A percentile compares a stretch with the other conserved stretches of the same genome.
These are phyloP conservation scores for Fragaria ananassa DNA, from an alignment of 306 rosid genomes.

Conservation along the genomic window DNA sequence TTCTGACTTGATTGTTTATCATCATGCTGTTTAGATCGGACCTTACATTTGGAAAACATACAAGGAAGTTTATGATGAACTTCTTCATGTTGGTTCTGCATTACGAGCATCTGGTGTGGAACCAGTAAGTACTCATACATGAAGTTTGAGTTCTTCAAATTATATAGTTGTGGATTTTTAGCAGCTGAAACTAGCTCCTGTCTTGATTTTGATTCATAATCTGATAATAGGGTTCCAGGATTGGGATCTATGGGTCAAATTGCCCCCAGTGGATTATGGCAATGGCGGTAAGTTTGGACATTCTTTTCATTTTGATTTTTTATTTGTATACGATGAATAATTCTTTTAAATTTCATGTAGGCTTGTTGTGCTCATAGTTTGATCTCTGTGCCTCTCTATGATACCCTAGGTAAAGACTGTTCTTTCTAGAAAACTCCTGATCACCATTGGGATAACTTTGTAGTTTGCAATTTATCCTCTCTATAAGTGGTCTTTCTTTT, in stretches of 20 bases:
- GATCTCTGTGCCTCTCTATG: slow-evolving; percentile 87
- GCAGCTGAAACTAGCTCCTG: not conserved
- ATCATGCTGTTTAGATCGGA: slow-evolving; percentile 49
- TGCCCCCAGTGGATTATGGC: slow-evolving; percentile 85
- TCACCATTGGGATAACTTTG: not conserved
- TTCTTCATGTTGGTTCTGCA: slow-evolving; percentile 62
- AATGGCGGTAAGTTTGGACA: slow-evolving; percentile 61
- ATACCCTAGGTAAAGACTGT: slow-evolving; percentile 68
- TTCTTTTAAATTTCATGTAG: slow-evolving; percentile 35
- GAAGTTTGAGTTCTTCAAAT: not conserved
- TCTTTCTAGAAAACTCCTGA: not conserved
- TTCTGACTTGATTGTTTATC: slow-evolving; percentile 12
- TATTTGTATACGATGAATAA: slow-evolving; percentile 7
- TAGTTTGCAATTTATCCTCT: not conserved
- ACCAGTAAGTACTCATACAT: slow-evolving; percentile 45
- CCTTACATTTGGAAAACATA: slow-evolving; percentile 80
- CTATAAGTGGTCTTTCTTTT: not conserved
- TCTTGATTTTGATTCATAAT: slow-evolving; percentile 3
- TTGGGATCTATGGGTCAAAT: slow-evolving; percentile 79
- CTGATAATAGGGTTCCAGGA: slow-evolving; percentile 50
- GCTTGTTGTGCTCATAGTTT: slow-evolving; percentile 75
- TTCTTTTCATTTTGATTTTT: not conserved
- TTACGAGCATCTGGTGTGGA: slow-evolving; percentile 68
- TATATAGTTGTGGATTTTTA: not conserved
- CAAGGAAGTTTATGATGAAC: slow-evolving; percentile 64